phyloP scores from a whole-genome alignment of 192 early-diverging fungal genomes.

The Coemansia sp. region DNA sequence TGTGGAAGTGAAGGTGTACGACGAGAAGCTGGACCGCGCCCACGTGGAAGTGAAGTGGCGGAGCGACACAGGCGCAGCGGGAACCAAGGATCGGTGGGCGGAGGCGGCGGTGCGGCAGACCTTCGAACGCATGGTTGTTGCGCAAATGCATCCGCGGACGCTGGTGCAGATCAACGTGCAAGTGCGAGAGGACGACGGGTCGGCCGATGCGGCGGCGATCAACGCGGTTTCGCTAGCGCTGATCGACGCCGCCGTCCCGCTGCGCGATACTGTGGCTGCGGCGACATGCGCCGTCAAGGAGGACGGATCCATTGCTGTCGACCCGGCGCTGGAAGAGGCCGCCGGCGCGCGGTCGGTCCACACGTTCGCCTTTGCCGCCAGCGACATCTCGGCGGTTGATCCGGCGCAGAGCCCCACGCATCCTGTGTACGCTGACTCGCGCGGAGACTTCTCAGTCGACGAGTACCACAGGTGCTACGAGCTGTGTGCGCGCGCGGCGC shows the following conservation, averaged over 20 bases:
- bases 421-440: constrained; percentile 66
- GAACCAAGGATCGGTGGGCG: constrained; percentile 69
- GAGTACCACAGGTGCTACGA: constrained; percentile 48
- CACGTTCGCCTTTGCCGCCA: constrained; percentile 71
- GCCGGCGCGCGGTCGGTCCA: constrained; percentile 71
- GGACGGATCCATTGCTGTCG: constrained; percentile 64
- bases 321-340: constrained; percentile 77
- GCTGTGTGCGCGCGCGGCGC: constrained; percentile 37
- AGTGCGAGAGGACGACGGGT: constrained; percentile 81
- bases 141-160: constrained; percentile 84
- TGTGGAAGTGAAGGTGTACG: constrained; percentile 76
- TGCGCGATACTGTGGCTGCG: constrained; percentile 67
- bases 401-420: not conserved
- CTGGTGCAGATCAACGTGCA: constrained; percentile 84
- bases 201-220: constrained; percentile 71
- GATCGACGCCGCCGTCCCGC: constrained; percentile 85
- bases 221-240: constrained; percentile 85
- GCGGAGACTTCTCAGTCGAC: constrained; percentile 68
- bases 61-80: constrained; percentile 63
- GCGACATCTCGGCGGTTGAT: not conserved
- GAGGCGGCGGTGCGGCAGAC: constrained; percentile 71
- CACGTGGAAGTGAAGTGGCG: constrained; percentile 77
- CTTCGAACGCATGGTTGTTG: constrained; percentile 71
- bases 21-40: constrained; percentile 88
- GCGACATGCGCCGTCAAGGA: constrained; percentile 69